Base-by-base conservation (phyloP, 2,329 filamentous ascomycete species). In the Dissoconium aciculare region DNA sequence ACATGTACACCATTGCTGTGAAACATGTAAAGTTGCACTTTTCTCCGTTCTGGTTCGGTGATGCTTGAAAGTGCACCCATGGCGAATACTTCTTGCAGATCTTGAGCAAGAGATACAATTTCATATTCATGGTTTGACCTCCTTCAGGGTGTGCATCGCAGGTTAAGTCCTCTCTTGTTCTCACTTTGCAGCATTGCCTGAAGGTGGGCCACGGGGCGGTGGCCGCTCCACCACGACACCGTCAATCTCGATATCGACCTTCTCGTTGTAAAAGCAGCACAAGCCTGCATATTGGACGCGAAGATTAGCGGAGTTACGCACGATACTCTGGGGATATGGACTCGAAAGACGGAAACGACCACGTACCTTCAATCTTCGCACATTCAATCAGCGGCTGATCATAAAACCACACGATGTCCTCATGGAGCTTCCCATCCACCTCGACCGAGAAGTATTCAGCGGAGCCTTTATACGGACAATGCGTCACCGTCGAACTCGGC, bases 401-500 rank as follows among this genome's bases (percentile, higher is more conserved):
- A 33, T 78, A 79, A 35, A 66, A 76, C 74, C 74, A 79, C 1
- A 74, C 60, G 3, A 71, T 32, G 42, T 77, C 64, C 38, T 61
- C 55, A 17, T 58, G 52, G 33, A 53, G 45, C 13, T 59, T 50
- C 0, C 56, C 64, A 4, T 59, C 31, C 0, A 73, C 40, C 0
- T 61, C 58, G 0, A 76, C 53, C 32, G 69, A 42, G 39, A 74
- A 76, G 36, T 77, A 79, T 33, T 67, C 60, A 0, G 74, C 74
- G 32, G 66, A 61, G 1, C 74, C 74, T 46, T 79, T 79, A 42
- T 79, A 79, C 2, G 75, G 74, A 49, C 74, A 79, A 31, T 58
- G 53, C 0, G 69, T 74, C n/a, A 47, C 51, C 0, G 66, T 68
- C 2, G 55, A 46, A 40, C 69, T 76, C 5, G 58, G 57, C 1